These are phyloP conservation scores for Carex cristatella DNA, from an alignment of 176 grass and related monocot species.

Conservation along the genomic window DNA sequence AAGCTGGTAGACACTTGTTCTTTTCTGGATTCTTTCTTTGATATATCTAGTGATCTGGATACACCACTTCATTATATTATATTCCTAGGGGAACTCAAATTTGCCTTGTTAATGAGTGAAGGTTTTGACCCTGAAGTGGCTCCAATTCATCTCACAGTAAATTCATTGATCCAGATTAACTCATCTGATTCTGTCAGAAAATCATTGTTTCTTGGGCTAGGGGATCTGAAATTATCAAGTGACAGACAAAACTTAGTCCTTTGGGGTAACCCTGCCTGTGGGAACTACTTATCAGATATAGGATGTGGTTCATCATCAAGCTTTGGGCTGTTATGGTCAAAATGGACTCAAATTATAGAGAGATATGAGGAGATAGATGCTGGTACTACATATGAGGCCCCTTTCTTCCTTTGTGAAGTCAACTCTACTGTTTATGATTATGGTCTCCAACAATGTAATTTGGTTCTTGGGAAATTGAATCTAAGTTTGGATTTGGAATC, in stretches of 20 bases:
- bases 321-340: conserved; percentile 50
- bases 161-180: conserved; percentile 52
- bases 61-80: conserved; percentile 34
- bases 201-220: conserved; percentile 42
- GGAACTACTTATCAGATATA: conserved; percentile 29
- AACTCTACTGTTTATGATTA: conserved; percentile 45
- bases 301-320: conserved; percentile 29
- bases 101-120: conserved; percentile 43
- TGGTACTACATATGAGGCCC: conserved; percentile 37
- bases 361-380: conserved; percentile 38
- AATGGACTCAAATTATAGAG: conserved; percentile 46
- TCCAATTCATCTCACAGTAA: conserved; percentile 36
- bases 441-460: conserved; percentile 49
- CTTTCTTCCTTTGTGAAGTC: conserved; percentile 63
- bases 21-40: conserved; percentile 29
- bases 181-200: conserved; percentile 33
- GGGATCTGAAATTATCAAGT: conserved; percentile 42
- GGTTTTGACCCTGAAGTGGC: conserved; percentile 22
- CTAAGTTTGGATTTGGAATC: conserved; percentile 52
- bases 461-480: conserved; percentile 54
- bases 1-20: conserved; percentile 19
- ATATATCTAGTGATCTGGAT: conserved; percentile 40
- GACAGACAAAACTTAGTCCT: conserved; percentile 40
- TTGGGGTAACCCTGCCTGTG: conserved; percentile 43
- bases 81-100: conserved; percentile 50